A percentile compares a stretch with the other conserved stretches of the same genome.
Evolutionary conservation across 208 protist genomes (phyloP).

Genomic region (Herpetomonas tarakana): DNA sequence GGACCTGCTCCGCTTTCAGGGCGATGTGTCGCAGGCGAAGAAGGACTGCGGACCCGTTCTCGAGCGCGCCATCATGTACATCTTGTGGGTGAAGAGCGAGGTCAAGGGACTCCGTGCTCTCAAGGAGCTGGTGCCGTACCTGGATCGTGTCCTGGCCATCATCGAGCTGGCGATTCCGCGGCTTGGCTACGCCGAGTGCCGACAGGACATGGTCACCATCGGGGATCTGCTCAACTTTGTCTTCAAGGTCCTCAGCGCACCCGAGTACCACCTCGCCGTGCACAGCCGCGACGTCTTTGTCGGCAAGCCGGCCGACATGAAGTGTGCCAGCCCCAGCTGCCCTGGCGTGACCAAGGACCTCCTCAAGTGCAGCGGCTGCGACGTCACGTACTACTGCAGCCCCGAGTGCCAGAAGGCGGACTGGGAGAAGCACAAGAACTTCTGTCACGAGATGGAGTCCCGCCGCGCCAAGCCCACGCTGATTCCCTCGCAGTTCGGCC

Average conservation of each 20-base stretch:
- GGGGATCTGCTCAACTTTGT: conserved; percentile 35
- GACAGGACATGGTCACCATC: conserved; percentile 49
- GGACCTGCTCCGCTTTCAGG: conserved; percentile 21
- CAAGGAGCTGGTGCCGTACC: conserved; percentile 32
- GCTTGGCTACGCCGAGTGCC: conserved; percentile 28
- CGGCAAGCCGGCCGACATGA: conserved; percentile 56
- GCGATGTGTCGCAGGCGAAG: conserved; percentile 12
- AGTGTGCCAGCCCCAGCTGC: conserved; percentile 60
- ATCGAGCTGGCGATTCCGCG: conserved; percentile 36
- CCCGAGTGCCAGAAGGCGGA: conserved; percentile 68
- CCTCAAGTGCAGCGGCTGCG: conserved; percentile 77
- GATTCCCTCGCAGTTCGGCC: too few relatives aligned
- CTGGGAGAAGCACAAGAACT: conserved; percentile 72
- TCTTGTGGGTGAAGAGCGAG: conserved; percentile 59
- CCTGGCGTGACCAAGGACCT: conserved; percentile 55
- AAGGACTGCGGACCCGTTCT: conserved; percentile 27
- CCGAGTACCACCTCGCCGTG: conserved; percentile 67
- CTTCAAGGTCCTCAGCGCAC: conserved; percentile 45
- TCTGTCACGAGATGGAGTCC: conserved; percentile 71
- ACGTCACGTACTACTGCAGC: conserved; percentile 79
- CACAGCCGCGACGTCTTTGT: conserved; percentile 61
- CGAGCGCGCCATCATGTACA: conserved; percentile 37
- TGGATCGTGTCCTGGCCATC: conserved; percentile 40
- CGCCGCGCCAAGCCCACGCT: conserved; percentile 28
- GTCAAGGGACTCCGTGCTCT: conserved; percentile 43